Evolutionary conservation across 768 basidiomycete species (phyloP), one percentile per base, ranked within the genome.

Genomic region (Tylopilus vinaceipallidus): DNA sequence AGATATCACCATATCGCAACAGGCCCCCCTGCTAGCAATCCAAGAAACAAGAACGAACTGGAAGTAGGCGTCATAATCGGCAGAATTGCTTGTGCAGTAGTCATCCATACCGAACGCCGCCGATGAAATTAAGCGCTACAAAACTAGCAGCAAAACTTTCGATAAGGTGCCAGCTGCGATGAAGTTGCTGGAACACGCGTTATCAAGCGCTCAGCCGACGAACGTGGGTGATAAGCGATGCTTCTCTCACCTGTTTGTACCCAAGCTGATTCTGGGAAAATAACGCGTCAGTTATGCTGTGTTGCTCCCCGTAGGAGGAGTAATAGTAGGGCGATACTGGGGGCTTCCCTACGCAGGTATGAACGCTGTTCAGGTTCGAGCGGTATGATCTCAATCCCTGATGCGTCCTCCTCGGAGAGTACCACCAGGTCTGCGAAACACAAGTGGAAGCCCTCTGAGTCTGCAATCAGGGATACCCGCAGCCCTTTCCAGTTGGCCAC

Each of bases 341-440:
- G 75, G 87, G 86, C 86, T 90, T 94, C 90, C 90, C 91, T 92
- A 90, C 91, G 92, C 91, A 91, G 89, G 88, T 91, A 78, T 92
- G 79, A 91, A 82, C 88, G 78, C 90, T 91, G 86, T 80, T 90
- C 92, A 94, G 90, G 91, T 93, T 93, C 88, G 71, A 82, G 84
- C 92, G 91, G 91, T 94, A 82, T 94, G 52, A 88, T 94, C 92
- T 95, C 91, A 94, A 91, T 72, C 90, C 81, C 73, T 69, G 72
- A 70, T 69, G 70, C 65, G 47, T 66, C 68, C 14, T 60, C 47
- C 55, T 56, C 52, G 12, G 46, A 61, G 39, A 39, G 24, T n/a
- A 37, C 41, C 35, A 42, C 42, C 27, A 37, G 38, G 41, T 34
- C 22, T 39, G 50, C 56, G 45, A 48, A 51, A 56, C 37, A 38